Conservation (phyloP, 1,284 basidiomycete genomes). For the Somion occarium region DNA sequence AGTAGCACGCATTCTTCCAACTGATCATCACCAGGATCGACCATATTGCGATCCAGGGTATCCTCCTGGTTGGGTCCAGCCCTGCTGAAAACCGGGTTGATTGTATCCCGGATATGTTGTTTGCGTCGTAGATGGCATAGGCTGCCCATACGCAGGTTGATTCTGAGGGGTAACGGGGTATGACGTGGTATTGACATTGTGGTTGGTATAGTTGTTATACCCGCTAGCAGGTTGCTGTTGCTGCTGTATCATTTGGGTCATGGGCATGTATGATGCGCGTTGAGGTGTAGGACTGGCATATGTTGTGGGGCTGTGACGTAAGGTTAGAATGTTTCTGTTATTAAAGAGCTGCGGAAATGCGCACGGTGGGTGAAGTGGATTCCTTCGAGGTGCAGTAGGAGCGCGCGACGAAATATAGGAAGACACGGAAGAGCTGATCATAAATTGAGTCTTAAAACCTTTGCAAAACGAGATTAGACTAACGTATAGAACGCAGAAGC, state of each 20-base stretch:
- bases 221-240: neutral
- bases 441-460: neutral
- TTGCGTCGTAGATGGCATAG: neutral
- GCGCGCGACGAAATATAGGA: neutral
- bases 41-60: neutral
- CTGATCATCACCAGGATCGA: neutral
- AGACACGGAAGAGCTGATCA: conserved; percentile 4
- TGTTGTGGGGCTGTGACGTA: neutral
- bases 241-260: no score
- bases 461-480: conserved; percentile 12
- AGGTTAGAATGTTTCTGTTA: no score
- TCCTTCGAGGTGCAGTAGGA: neutral
- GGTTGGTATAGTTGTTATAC: neutral
- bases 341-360: neutral
- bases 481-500: conserved; percentile 56
- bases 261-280: neutral
- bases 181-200: neutral
- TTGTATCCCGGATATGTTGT: neutral
- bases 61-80: neutral
- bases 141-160: neutral
- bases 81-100: neutral
- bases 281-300: neutral
- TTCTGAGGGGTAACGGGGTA: neutral
- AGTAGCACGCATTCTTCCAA: no score
- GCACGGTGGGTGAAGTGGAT: neutral